These are phyloP conservation scores for Ogataea glucozyma DNA, from an alignment of 805 yeast genomes.

Conservation along the genomic window DNA sequence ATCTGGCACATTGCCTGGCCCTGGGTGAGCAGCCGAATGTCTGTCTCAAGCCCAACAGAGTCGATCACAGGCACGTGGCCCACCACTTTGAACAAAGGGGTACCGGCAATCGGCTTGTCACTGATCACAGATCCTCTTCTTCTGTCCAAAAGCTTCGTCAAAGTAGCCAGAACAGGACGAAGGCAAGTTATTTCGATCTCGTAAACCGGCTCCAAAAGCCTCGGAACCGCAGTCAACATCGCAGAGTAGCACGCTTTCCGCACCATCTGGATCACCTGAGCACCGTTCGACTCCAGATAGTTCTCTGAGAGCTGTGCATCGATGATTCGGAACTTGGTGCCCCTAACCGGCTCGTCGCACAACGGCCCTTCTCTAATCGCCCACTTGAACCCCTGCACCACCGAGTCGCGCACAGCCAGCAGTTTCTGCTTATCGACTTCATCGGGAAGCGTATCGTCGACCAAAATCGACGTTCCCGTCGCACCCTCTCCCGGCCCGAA, in stretches of 20 bases:
- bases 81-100: slow-evolving; percentile 60
- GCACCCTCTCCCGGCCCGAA: slow-evolving; percentile 62
- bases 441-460: slow-evolving; percentile 72
- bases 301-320: slow-evolving; percentile 55
- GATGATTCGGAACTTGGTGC: slow-evolving; percentile 68
- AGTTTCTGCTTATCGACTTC: slow-evolving; percentile 63
- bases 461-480: slow-evolving; percentile 51
- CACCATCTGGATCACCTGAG: slow-evolving; percentile 78
- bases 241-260: slow-evolving; percentile 85
- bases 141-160: slow-evolving; percentile 45
- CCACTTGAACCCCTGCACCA: slow-evolving; percentile 83
- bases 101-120: slow-evolving; percentile 64
- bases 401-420: slow-evolving; percentile 48
- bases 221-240: slow-evolving; percentile 73
- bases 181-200: slow-evolving; percentile 59
- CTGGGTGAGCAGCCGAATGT: slow-evolving; percentile 70
- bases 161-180: slow-evolving; percentile 30
- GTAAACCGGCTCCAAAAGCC: slow-evolving; percentile 80
- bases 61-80: slow-evolving; percentile 87
- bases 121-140: slow-evolving; percentile 67
- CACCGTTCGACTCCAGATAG: slow-evolving; percentile 51
- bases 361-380: slow-evolving; percentile 85
- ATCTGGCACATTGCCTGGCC: slow-evolving; percentile 76
- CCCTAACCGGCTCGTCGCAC: slow-evolving; percentile 79
- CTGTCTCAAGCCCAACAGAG: slow-evolving; percentile 86